Percentiles rank a stretch among this genome's conserved stretches.
Evolutionary conservation across 306 rosid species (phyloP).

Genomic region (Carpinus fangiana): DNA sequence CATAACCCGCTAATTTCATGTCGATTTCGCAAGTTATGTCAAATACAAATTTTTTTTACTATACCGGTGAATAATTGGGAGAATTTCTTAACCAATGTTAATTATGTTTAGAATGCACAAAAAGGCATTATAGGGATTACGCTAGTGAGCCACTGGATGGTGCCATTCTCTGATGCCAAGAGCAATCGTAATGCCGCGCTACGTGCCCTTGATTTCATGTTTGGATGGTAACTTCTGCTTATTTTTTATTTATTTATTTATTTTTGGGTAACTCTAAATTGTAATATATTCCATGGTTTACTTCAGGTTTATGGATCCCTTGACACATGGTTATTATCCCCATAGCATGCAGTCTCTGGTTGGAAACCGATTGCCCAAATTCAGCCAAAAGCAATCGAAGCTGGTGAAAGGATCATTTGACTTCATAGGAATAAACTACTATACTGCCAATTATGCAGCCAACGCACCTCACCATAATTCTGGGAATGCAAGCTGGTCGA

Average conservation of each 20-base stretch:
- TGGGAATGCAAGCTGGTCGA: slow-evolving; percentile 14
- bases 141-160: slow-evolving; percentile 46
- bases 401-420: slow-evolving; percentile 56
- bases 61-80: no score
- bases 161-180: slow-evolving; percentile 39
- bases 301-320: slow-evolving; percentile 62
- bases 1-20: neutral
- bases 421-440: slow-evolving; percentile 63
- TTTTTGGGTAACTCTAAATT: neutral
- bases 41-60: no score
- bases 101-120: slow-evolving; percentile 20
- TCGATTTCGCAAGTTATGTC: no score
- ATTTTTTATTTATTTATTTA: no score
- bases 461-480: slow-evolving; percentile 22
- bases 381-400: slow-evolving; percentile 36
- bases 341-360: slow-evolving; percentile 40
- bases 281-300: neutral
- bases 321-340: slow-evolving; percentile 57
- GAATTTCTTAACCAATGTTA: no score
- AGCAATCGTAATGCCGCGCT: slow-evolving; percentile 47
- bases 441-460: slow-evolving; percentile 47
- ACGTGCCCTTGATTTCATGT: slow-evolving; percentile 62
- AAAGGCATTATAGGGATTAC: slow-evolving; percentile 68
- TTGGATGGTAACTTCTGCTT: slow-evolving; percentile 54
- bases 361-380: slow-evolving; percentile 51